Evolutionary conservation across 495 filamentous ascomycete genomes (phyloP), one percentile per base, ranked within the genome.

Genomic region (Delitschia confertaspora): DNA sequence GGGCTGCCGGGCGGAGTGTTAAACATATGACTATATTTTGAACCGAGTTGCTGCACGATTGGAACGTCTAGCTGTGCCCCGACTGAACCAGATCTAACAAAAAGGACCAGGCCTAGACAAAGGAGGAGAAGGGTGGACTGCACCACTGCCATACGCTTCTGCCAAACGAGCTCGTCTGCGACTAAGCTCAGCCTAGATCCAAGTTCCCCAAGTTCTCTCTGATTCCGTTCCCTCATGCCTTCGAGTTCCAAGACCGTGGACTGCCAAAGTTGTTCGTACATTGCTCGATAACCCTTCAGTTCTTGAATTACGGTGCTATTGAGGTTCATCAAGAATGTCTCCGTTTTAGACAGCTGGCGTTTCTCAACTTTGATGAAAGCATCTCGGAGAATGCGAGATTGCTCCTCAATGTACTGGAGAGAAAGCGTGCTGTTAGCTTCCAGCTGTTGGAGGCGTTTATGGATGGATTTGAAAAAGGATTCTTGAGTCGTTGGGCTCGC

Each of bases 211-310:
- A 93, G 78, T 60, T 98, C 91, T 25, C 76, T 71, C 54, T 84
- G 73, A 19, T 81, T 80, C 54, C 85, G 81, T 47, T 88, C 75
- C 20, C 85, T 78, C 59, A 95, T 87, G 20, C 76, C 78, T 60
- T 93, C 86, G 24, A 96, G 82, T 30, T 91, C 88, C 46, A 94
- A 78, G 11, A 94, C 83, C 23, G 93, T 95, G 14, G 79, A 83
- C 57, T 93, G 89, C 87, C 91, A 95, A 17, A 95, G 80, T 54
- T 94, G 85, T 55, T 98, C 93, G 64, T 98, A 96, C 54, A 93
- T 84, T 32, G 77, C 72, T 48, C 83, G 68, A 48, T 91, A 86
- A 38, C 76, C 77, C 47, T 76, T 79, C 16, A 98, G 69, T 59
- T 96, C 91, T 19, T 71, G 73, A n/a, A 91, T 68, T 7, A 95